A percentile compares a stretch with the other conserved stretches of the same genome.
Conservation (phyloP, 2,329 filamentous ascomycete genomes). For the Bertia moriformis region DNA sequence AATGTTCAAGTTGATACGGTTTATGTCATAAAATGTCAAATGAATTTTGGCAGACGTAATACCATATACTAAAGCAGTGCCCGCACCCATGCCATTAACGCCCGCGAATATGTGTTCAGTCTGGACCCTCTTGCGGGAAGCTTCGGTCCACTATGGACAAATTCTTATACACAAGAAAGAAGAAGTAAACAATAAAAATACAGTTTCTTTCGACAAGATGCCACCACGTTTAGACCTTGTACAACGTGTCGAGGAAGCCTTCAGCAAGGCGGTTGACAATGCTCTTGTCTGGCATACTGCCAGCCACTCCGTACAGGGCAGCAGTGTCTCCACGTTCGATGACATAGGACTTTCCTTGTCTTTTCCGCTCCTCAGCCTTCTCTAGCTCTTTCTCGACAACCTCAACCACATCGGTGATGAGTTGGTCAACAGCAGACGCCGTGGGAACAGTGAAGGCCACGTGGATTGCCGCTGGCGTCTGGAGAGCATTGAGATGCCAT, state of each 20-base stretch:
- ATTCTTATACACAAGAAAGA: too few relatives aligned
- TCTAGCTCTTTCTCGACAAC: constrained; percentile 62
- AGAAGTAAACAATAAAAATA: too few relatives aligned
- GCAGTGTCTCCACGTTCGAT: constrained; percentile 52
- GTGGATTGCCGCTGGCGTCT: constrained; percentile 82
- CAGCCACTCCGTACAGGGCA: constrained; percentile 86
- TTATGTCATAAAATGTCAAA: too few relatives aligned
- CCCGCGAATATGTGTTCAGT: too few relatives aligned
- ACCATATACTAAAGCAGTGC: too few relatives aligned
- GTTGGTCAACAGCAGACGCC: constrained; percentile 62
- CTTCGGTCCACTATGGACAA: too few relatives aligned
- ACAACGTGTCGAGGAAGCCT: constrained; percentile 83
- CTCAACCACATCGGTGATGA: constrained; percentile 59
- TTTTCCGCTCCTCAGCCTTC: constrained; percentile 59
- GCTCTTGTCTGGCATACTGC: constrained; percentile 87
- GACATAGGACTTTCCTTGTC: constrained; percentile 47
- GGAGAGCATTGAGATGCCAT: constrained; percentile 92
- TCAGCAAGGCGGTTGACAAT: constrained; percentile 80
- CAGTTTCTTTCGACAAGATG: too few relatives aligned
- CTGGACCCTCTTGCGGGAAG: too few relatives aligned
- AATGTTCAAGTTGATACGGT: too few relatives aligned
- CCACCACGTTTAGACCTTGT: constrained; percentile 62
- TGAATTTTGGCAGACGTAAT: too few relatives aligned
- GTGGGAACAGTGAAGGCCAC: constrained; percentile 85
- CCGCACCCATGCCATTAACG: too few relatives aligned